Base-by-base conservation (phyloP, 1,284 basidiomycete species). In the Rhodotorula sp. region DNA sequence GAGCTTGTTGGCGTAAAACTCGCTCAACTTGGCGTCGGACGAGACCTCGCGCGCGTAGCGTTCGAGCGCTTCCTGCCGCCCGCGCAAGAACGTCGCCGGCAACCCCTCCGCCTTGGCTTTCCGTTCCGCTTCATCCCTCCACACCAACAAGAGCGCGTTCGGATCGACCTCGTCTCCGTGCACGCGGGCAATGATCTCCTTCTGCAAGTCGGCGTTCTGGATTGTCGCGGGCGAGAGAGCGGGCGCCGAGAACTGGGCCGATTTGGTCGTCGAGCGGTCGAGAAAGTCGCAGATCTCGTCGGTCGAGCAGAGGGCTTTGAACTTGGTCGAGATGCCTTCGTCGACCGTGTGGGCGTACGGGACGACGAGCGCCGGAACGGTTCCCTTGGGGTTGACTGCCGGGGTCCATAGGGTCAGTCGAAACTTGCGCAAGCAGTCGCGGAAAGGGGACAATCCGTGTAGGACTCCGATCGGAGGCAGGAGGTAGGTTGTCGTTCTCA, bases 1-100 rank as follows among this genome's bases (percentile, higher is more conserved):
- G 43, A 78, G 59, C 60, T 78, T 78, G 34, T 72, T 64, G 49
- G 67, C 60, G 65, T 76, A 76, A 60, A 76, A 78, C 16, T 56
- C 65, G 26, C 68, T 59, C 26, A 78, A 45, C 57, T 47, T 67
- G 26, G 63, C 48, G 43, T 72, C 67, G 54, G 26, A 28, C 23
- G 43, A 48, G 21, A 62, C 68, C 10, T 66, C 70, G 6, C 67
- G 62, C 43, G 68, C 50, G 52, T 77, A 78, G 26, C 67, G 63
- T 62, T 75, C 72, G 60, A 78, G 67, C 38, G 77, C 77, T n/a
- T 60, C 69, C 68, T 77, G 75, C 58, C 77, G 69, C 3, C 77
- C 77, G 49, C 67, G 63, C 55, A 78, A 66, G 66, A 78, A 78
- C 49, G 68, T 60, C 15, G 76, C 77, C 7, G 70, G 65, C 52